Conservation (phyloP, 192 early-diverging fungal species). For the Spizellomyces punctatus region DNA sequence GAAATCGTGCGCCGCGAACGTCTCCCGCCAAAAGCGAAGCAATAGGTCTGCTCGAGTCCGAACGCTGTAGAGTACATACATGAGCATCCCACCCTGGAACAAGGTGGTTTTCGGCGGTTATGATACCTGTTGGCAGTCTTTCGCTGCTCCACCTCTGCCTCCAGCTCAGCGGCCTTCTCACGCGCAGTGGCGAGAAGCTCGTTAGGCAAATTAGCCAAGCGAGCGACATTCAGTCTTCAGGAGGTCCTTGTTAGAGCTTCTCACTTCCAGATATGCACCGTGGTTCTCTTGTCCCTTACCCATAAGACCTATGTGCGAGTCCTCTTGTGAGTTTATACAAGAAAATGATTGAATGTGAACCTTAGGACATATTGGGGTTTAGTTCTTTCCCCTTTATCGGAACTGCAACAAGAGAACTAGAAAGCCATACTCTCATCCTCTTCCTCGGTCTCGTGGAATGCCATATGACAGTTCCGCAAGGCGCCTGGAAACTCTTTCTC, state of each 20-base stretch:
- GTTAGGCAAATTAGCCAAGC: constrained; percentile 62
- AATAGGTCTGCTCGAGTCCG: no score
- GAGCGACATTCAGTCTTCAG: constrained; percentile 71
- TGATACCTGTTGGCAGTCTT: no score
- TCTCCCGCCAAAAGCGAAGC: no score
- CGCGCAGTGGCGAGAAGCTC: constrained; percentile 53
- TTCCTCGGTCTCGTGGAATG: constrained; percentile 31
- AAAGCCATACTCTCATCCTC: background rate
- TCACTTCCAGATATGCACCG: background rate
- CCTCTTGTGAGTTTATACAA: constrained; percentile 71
- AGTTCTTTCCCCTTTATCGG: no score
- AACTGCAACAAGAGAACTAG: constrained; percentile 5
- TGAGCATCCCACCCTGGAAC: no score
- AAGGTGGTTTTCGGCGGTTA: no score
- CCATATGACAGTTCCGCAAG: constrained; percentile 44
- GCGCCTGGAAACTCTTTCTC: constrained; percentile 9
- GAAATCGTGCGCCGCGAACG: no score
- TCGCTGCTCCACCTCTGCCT: background rate
- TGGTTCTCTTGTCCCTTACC: constrained; percentile 39
- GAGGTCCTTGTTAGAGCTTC: background rate
- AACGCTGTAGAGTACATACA: no score
- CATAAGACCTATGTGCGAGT: constrained; percentile 66
- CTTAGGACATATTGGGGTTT: background rate
- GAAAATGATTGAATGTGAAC: constrained; percentile 42
- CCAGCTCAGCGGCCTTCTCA: constrained; percentile 52